Evolutionary conservation across 139 green algal genomes (phyloP), one percentile per base, ranked within the genome.

Genomic region (Chlorella sp.): DNA sequence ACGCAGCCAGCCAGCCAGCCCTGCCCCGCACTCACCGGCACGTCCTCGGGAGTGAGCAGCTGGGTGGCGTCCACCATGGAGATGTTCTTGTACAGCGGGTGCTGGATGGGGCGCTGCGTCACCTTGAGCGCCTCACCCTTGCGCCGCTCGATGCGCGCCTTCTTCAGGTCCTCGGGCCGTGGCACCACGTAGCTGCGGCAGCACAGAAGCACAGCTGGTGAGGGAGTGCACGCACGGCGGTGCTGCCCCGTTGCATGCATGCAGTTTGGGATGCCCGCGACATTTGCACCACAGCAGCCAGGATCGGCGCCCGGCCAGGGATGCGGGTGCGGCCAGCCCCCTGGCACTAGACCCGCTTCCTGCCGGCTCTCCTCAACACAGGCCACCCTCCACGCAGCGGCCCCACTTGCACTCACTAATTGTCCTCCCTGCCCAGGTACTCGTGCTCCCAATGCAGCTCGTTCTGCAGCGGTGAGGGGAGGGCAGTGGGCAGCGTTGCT

Each of bases 71-170:
- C 90, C 23, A 28, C 38, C 85, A 91, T 28, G 2, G 71, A 85
- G n/a, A 94, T 41, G 74, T 96, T 96, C 78, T 91, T 86, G 88
- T 96, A 96, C 41, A 91, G 87, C 28, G 94, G 92, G 89, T 96
- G 93, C 60, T 72, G 75, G 86, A 96, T 96, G 69, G 88, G 88
- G 28, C 93, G 89, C 15, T 63, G n/a, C 55, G 86, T 56, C 51
- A 90, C 70, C 70, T 78, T 78, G 39, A n/a, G 32, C 4, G 32
- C 39, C 26, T 28, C 26, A 0, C 25, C 44, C 13, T 60, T 78
- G 70, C 70, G 70, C 39, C 70, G 70, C 70, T 44, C 39, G 39
- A 60, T 41, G 17, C 26, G 36, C 38, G 70, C 70, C 39, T 56
- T n/a, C 39, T 60, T 60, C 5, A 78, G 25, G 5, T 78, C 70